Evolutionary conservation across 2,329 filamentous ascomycete species (phyloP), one percentile per base, ranked within the genome.

Genomic region (Cladosporium sp.): DNA sequence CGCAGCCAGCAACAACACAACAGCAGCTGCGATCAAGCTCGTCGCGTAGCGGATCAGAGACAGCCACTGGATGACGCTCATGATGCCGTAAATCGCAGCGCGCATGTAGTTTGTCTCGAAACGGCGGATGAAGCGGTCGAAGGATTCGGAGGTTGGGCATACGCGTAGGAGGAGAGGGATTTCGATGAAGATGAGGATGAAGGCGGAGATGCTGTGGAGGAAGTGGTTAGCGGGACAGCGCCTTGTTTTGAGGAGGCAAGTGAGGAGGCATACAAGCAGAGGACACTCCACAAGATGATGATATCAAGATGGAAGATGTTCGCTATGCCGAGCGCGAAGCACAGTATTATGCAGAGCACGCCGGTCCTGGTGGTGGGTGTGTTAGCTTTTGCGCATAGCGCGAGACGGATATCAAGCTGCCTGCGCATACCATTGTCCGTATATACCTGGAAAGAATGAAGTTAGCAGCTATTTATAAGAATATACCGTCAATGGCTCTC

Each of bases 81-180:
- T 94, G 76, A 87, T 81, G 65, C 81, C 80, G 80, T 99, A 99
- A 76, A 96, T 90, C 65, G 83, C 90, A 23, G 94, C 94, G 80
- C 95, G 93, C 89, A 95, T 96, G 83, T 93, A 98, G 84, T 97
- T 98, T 66, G 93, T 96, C 69, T 92, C 92, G 83, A 99, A 91
- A 75, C 87, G 89, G 79, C 94, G 93, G 79, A 99, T 94, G 77
- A 93, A 89, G 70, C 82, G 83, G 79, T 99, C 95, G 81, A 99
- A 99, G 70, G 86, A 88, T 69, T 89, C 80, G 16, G 94, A 98
- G 6, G 95, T 99, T 66, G 95, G 95, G 83, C 95, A 99, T 82
- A 99, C 97, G 80, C 95, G 91, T 68, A 99, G 89, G 65, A 99
- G 91, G 66, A 98, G 89, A 30, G 95, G 95, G 21, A 99, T 89